Percentiles rank a stretch among this genome's conserved stretches.
Evolutionary conservation across 495 filamentous ascomycete genomes (phyloP).

Genomic region (Hyaloscypha hepaticicola): DNA sequence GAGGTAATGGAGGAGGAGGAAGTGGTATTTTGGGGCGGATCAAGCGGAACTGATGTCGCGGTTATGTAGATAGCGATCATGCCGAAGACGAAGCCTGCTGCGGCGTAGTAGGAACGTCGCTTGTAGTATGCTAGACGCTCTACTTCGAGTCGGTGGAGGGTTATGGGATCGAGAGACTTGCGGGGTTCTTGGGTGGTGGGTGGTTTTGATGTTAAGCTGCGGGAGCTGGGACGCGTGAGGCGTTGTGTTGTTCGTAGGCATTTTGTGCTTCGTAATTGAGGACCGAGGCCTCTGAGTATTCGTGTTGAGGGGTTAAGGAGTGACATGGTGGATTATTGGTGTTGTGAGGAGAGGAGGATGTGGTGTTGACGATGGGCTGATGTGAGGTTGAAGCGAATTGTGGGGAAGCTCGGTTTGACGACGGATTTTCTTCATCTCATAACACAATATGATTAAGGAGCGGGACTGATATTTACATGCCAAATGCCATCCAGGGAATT

Average conservation of each 20-base stretch:
- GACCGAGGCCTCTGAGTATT: constrained; percentile 8
- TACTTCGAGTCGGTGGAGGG: constrained; percentile 43
- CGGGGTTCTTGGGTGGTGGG: constrained; percentile 28
- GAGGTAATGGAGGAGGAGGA: background rate
- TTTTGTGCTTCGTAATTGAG: background rate
- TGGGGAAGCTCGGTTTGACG: constrained; percentile 16
- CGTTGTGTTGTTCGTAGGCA: too few relatives aligned
- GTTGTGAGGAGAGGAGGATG: background rate
- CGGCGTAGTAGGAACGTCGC: constrained; percentile 46
- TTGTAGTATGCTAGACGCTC: constrained; percentile 44
- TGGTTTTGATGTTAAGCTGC: constrained; percentile 7
- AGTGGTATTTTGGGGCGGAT: constrained; percentile 8
- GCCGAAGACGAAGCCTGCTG: constrained; percentile 46
- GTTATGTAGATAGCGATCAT: constrained; percentile 48
- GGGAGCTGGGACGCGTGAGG: background rate
- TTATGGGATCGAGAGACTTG: constrained; percentile 44
- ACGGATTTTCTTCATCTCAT: too few relatives aligned
- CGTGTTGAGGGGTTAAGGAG: constrained; percentile 14
- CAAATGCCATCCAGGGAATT: too few relatives aligned
- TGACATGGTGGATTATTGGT: constrained; percentile 23
- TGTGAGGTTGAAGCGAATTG: constrained; percentile 22
- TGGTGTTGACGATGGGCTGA: constrained; percentile 11
- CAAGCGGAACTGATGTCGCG: constrained; percentile 44
- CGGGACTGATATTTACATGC: too few relatives aligned
- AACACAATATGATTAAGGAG: too few relatives aligned